Base-by-base conservation (phyloP, 2,329 filamentous ascomycete species). In the Diplodia mutila region DNA sequence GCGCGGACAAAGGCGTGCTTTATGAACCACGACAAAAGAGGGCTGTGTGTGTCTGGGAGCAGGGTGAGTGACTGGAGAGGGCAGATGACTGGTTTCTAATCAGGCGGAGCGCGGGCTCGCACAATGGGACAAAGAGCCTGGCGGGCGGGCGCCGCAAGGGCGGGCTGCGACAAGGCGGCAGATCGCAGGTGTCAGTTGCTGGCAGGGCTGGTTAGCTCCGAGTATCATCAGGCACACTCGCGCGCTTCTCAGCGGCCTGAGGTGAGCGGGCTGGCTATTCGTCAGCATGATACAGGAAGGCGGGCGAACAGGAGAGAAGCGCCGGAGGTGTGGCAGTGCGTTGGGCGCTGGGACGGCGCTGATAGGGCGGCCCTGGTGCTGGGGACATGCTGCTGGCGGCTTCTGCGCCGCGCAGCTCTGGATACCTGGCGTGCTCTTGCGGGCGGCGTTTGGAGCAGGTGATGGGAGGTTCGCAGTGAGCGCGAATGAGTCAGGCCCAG, bases 1-100 rank as follows among this genome's bases (percentile, higher is more conserved):
- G 53, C 52, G 65, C 65, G 54, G 55, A 67, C 65, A 67, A 67
- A 61, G 54, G 65, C 54, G 53, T 48, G 42, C 52, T 52, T 66
- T 67, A 67, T 67, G 55, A 67, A 67, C 25, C 42, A 42, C n/a
- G 64, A 42, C 46, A 27, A 55, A 49, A 59, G 65, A 46, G 51
- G 63, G 49, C 63, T 55, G 63, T 34, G 61, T 55, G 63, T 29
- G 49, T 52, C 61, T 53, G 61, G 64, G 52, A 66, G 25, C 64
- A 48, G 49, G 61, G 46, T 59, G 29, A 52, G 54, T 53, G 65
- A 61, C 53, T 66, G 65, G 65, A 52, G 32, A 27, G 65, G 48
- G 65, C 65, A 67, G 65, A 67, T 67, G 65, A 67, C 65, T 61
- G 65, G 53, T 67, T 57, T 59, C 54, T 67, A 67, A 67, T 67